These are phyloP conservation scores for Fomitiporia mediterranea DNA, from an alignment of 1,284 basidiomycete species.

Conservation along the genomic window DNA sequence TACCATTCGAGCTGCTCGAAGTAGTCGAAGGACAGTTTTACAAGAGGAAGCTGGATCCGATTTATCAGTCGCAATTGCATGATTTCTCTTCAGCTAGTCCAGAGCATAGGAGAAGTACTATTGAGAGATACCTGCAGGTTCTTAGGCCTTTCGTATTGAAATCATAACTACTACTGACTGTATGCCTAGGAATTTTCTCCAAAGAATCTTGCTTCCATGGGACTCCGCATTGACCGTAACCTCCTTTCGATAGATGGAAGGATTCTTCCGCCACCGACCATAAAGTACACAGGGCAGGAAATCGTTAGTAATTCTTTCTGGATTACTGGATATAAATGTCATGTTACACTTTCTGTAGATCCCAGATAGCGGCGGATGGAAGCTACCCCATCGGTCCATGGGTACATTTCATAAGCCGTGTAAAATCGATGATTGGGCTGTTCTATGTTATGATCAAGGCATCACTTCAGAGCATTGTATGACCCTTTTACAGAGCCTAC, in stretches of 20 bases:
- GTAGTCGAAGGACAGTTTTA: conserved; percentile 27
- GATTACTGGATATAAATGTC: background rate
- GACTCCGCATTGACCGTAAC: background rate
- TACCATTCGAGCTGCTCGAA: conserved; percentile 28
- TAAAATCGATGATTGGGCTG: conserved; percentile 3
- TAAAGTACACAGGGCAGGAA: background rate
- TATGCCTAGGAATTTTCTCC: too few species aligned
- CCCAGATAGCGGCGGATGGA: conserved; percentile 4
- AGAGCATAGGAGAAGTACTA: conserved; percentile 19
- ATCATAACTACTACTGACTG: too few species aligned
- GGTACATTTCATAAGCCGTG: background rate
- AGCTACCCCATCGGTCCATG: background rate
- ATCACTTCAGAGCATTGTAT: too few species aligned
- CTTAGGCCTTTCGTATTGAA: too few species aligned
- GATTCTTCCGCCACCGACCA: conserved; percentile 1
- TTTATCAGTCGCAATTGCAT: conserved; percentile 24
- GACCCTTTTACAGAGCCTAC: too few species aligned
- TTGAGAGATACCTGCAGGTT: conserved; percentile 15
- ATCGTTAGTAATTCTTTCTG: background rate
- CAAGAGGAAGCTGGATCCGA: conserved; percentile 25
- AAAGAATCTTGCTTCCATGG: background rate
- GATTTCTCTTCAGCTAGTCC: conserved; percentile 26
- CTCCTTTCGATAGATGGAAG: conserved; percentile 14
- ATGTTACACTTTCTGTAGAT: background rate
- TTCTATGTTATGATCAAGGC: conserved; percentile 12